phyloP scores from a whole-genome alignment of 1,284 basidiomycete species.

The Cutaneotrichosporon daszewskae region DNA sequence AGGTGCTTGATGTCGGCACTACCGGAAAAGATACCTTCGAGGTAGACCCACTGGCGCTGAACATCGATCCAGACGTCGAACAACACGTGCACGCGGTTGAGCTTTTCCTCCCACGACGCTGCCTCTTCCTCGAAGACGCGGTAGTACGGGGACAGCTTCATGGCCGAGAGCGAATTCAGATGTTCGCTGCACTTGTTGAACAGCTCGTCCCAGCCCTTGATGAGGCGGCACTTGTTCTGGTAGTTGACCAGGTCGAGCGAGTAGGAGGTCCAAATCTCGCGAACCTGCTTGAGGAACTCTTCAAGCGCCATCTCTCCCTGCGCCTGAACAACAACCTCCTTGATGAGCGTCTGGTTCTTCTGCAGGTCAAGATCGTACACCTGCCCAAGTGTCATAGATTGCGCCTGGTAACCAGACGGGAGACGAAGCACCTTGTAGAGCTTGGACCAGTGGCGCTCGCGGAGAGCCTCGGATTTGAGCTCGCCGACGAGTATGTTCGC shows the following conservation, averaged over 20 bases:
- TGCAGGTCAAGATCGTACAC: slow-evolving; percentile 97
- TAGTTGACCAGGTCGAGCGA: slow-evolving; percentile 95
- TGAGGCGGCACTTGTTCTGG: slow-evolving; percentile 95
- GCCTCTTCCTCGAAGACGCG: slow-evolving; percentile 96
- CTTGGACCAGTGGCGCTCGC: slow-evolving; percentile 98
- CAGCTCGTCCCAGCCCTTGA: slow-evolving; percentile 95
- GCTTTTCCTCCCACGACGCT: slow-evolving; percentile 86
- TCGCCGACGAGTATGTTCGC: slow-evolving; percentile 83
- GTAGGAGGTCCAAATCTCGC: slow-evolving; percentile 95
- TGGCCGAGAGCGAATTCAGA: slow-evolving; percentile 87
- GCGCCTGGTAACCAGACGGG: slow-evolving; percentile 61
- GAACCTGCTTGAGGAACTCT: slow-evolving; percentile 90
- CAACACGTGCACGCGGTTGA: slow-evolving; percentile 89
- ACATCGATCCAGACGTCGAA: slow-evolving; percentile 99
- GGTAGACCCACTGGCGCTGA: slow-evolving; percentile 98
- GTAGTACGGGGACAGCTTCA: slow-evolving; percentile 96
- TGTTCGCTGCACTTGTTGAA: slow-evolving; percentile 97
- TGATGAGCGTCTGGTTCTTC: slow-evolving; percentile 83
- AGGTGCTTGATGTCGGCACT: slow-evolving; percentile 98
- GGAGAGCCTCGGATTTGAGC: slow-evolving; percentile 92
- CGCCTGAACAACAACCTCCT: slow-evolving; percentile 93
- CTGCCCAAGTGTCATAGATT: slow-evolving; percentile 86
- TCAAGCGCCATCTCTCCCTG: slow-evolving; percentile 97
- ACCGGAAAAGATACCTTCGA: slow-evolving; percentile 98
- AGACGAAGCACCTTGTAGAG: slow-evolving; percentile 82